These are phyloP conservation scores for Sporothrix protearum DNA, from an alignment of 2,329 filamentous ascomycete species.

Conservation along the genomic window DNA sequence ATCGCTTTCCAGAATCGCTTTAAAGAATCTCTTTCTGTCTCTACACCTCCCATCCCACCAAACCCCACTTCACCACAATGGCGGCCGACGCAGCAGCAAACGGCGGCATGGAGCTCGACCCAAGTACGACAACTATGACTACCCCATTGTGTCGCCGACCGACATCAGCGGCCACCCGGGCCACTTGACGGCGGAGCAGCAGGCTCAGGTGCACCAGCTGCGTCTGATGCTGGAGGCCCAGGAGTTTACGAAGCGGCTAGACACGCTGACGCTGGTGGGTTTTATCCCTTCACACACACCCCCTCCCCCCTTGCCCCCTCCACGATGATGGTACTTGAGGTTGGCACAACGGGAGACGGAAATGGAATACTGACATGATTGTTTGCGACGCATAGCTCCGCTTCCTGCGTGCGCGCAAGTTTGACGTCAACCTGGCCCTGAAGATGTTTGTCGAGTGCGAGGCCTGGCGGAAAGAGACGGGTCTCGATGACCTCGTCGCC, in stretches of 20 bases:
- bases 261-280: constrained; percentile 83
- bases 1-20: too few species aligned
- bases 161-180: constrained; percentile 77
- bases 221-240: constrained; percentile 77
- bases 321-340: neutral
- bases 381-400: constrained; percentile 58
- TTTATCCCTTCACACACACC: too few species aligned
- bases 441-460: constrained; percentile 90
- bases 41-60: neutral
- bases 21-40: too few species aligned
- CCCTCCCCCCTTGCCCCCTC: too few species aligned
- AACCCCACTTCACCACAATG: constrained; percentile 13
- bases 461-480: constrained; percentile 83
- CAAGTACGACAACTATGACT: constrained; percentile 97
- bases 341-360: neutral
- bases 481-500: constrained; percentile 75
- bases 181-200: constrained; percentile 78
- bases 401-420: constrained; percentile 92
- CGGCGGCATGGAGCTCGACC: constrained; percentile 59
- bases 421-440: constrained; percentile 79
- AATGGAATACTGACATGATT: neutral
- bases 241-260: constrained; percentile 78
- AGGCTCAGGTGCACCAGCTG: constrained; percentile 84
- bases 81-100: constrained; percentile 21
- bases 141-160: constrained; percentile 71